Conservation (phyloP, 495 filamentous ascomycete species). For the Pseudevernia furfuracea region DNA sequence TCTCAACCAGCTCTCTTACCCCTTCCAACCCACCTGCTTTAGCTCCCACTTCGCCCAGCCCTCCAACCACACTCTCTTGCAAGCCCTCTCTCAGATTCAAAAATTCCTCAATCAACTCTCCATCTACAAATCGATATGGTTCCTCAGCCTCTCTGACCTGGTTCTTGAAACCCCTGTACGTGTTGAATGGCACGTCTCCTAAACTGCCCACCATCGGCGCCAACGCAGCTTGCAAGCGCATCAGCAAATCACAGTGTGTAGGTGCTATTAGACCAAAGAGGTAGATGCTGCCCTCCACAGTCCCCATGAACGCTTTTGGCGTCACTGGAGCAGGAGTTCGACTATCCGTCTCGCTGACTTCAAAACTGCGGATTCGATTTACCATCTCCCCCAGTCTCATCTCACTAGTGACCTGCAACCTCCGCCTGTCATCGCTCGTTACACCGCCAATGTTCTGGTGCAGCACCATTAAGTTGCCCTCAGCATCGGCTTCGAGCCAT, state of each 20-base stretch:
- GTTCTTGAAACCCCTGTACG: conserved; percentile 71
- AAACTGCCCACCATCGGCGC: conserved; percentile 55
- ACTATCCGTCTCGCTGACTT: conserved; percentile 44
- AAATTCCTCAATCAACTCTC: conserved; percentile 82
- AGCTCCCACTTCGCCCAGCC: conserved; percentile 53
- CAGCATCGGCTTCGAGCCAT: conserved; percentile 72
- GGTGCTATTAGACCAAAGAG: conserved; percentile 72
- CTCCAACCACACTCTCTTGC: conserved; percentile 56
- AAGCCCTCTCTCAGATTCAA: conserved; percentile 55
- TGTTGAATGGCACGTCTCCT: conserved; percentile 64
- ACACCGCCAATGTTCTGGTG: conserved; percentile 62
- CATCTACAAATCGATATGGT: conserved; percentile 85
- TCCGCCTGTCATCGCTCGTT: conserved; percentile 60
- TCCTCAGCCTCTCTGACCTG: conserved; percentile 61
- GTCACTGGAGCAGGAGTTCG: conserved; percentile 53
- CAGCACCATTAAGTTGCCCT: conserved; percentile 80
- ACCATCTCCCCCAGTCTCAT: conserved; percentile 86
- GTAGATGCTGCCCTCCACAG: conserved; percentile 89
- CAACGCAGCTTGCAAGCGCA: conserved; percentile 69
- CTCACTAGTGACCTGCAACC: conserved; percentile 69
- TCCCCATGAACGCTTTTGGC: conserved; percentile 82
- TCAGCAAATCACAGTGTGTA: conserved; percentile 65
- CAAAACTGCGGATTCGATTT: conserved; percentile 64
- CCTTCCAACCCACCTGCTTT: conserved; percentile 66
- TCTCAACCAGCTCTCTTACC: conserved; percentile 49